Evolutionary conservation across 1,284 basidiomycete genomes (phyloP), one percentile per base, ranked within the genome.

Genomic region (Malassezia yamatoensis): DNA sequence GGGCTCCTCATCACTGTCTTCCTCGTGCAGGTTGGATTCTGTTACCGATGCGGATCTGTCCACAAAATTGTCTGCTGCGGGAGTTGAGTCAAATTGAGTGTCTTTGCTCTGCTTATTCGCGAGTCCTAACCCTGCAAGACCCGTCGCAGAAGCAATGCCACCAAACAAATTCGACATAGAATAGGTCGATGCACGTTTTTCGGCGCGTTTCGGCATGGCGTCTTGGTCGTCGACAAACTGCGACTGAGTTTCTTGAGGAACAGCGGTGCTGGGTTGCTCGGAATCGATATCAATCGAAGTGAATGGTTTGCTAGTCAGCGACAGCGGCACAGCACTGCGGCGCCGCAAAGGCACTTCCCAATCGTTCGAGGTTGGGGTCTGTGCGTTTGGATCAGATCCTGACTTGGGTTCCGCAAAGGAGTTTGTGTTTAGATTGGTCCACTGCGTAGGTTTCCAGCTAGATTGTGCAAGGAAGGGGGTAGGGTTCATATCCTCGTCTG

Each of bases 381-480:
- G 11, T 24, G 40, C 12, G 15, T 15, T 32, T 13, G 24, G 15
- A 29, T 20, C 24, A 16, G 43, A 16, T 8, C 39, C 39, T 16
- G 39, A 16, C 16, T 2, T 21, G 9, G 39, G 10, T 21, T 16
- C 39, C 9, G 39, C 10, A 6, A 8, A 2, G 16, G 16, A 18
- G 42, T 18, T 32, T 18, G 42, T 44, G n/a, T 20, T 5, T 6
- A n/a, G 18, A 10, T 47, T 33, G 2, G 48, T 38, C 46, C 46
- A 55, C 12, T 37, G 3, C 6, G 53, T 47, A 5, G 54, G 35
- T 24, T 36, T 24, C 49, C 49, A 57, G 4, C 32, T 16, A 2
- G 55, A 44, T 16, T 52, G 55, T 5, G 45, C n/a, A 6, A 58
- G 45, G 41, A 58, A 58, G 1, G 55, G 55, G 12, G 55, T 58